Base-by-base conservation (phyloP, 1,139 yeast genomes). In the Kazachstania sp. region DNA sequence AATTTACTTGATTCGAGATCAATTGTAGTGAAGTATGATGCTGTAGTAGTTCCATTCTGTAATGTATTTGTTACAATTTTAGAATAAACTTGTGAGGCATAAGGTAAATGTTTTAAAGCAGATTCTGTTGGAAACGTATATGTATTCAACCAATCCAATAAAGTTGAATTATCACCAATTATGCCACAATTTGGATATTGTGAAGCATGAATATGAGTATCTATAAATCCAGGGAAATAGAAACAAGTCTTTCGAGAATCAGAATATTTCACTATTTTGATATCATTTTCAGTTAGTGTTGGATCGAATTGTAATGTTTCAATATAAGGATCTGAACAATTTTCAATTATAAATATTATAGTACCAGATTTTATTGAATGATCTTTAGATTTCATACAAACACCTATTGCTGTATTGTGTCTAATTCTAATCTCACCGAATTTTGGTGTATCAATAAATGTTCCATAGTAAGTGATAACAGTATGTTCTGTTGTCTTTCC, bases 201-300 rank as follows among this genome's bases (percentile, higher is more conserved):
- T 4, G 97, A 84, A 0, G 97, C 97, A 64, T 92, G 98, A 51
- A 88, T 87, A 63, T 92, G 98, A 1, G 97, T 88, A 61, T 92
- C 98, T 13, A 92, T 71, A 58, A 92, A 88, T 1, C 98, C 98
- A 0, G 98, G 98, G 59, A 86, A 79, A 58, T 83, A 78, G 63
- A 90, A 88, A 46, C 73, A 12, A 2, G 32, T 30, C 8, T 13
- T 28, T 6, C 5, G 58, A 3, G 59, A 53, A 18, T 28, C 32
- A 15, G 47, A 39, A 20, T 30, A 32, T 23, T 46, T 40, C 12
- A 68, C 56, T 1, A 70, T 49, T 1, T 50, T 47, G 6, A 56
- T 41, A n/a, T 51, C 54, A 16, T 35, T 32, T 4, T 44, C 43
- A 1, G 46, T 23, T 29, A 61, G 41, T 0, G 49, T 43, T 5